Base-by-base conservation (phyloP, 75 land plant genomes). In the Adiantum capillusveneris region DNA sequence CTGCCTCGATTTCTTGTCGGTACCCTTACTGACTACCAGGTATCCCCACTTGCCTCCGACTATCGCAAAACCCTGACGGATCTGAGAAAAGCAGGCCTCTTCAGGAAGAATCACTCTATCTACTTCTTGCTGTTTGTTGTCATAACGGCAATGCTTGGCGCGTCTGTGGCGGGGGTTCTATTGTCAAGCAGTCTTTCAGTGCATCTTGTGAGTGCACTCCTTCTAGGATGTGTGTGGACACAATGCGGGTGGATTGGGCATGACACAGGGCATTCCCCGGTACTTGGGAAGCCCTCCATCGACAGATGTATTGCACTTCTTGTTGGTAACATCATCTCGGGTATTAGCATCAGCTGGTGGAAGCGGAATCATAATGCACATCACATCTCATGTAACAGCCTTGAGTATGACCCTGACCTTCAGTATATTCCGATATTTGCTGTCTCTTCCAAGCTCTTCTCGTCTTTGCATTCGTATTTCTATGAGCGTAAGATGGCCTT, bases 321-420 rank as follows among this genome's bases (percentile, higher is more conserved):
- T 20, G 44, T 73, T 0, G 88, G 93, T 1, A 85, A 84, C 67
- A 72, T 79, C 58, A 20, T 88, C 24, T 65, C 93, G 6, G 93
- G 93, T 29, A 84, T 88, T 12, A 75, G 83, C 43, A 84, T 88
- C 42, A 78, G 70, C 11, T 88, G 93, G 93, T 88, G 93, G 93
- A 84, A 76, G 51, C 66, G 88, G 57, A 88, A 83, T 59, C 93
- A 88, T 41, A 88, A 88, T 53, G 85, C 82, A 13, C 93, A 88
- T 52, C 93, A 88, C 45, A 75, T 79, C 25, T 53, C 93, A 9
- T 74, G 77, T 63, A 88, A 88, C 54, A 81, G 82, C 43, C 58
- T 88, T 13, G 93, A 88, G 53, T 72, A 76, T 26, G 93, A 88
- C 42, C 88, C 93, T 0, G 93, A 88, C 66, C 71, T 88, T 12